A percentile compares a stretch with the other conserved stretches of the same genome.
phyloP scores from a whole-genome alignment of 179 eudicot genomes.

The Monotropa hypopitys region DNA sequence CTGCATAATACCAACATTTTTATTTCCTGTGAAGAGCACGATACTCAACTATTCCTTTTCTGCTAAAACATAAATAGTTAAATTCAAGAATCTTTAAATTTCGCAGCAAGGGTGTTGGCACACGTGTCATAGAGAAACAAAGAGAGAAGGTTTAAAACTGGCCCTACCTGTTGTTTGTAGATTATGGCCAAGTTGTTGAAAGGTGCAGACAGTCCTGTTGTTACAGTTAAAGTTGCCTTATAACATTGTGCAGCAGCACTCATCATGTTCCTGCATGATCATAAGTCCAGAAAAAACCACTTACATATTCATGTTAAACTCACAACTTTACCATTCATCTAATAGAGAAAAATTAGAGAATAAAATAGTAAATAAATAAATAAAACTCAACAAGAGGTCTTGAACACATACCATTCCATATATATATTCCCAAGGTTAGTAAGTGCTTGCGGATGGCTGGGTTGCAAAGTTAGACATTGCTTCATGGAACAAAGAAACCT shows the following conservation, averaged over 20 bases:
- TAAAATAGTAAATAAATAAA: not conserved
- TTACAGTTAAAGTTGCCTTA: conserved; percentile 75
- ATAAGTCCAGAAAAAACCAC: conserved; percentile 3
- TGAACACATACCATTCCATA: conserved; percentile 69
- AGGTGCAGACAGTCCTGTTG: conserved; percentile 94
- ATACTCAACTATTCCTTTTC: not conserved
- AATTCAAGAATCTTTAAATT: not conserved
- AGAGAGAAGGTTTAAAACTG: not conserved
- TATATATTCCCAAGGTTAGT: conserved; percentile 95
- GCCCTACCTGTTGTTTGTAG: conserved; percentile 86
- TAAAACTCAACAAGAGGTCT: conserved; percentile 2
- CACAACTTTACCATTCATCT: not conserved
- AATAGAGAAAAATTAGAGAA: not conserved
- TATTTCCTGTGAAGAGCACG: not conserved
- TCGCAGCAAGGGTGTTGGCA: too few relatives aligned
- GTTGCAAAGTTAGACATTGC: conserved; percentile 90
- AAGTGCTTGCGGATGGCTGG: conserved; percentile 90
- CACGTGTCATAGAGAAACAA: not conserved
- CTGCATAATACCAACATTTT: not conserved
- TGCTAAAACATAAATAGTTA: not conserved
- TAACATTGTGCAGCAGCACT: conserved; percentile 85
- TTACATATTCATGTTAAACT: not conserved
- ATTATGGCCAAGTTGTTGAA: conserved; percentile 87
- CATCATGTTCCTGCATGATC: conserved; percentile 68
- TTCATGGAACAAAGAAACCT: conserved; percentile 20